Percentiles rank a stretch among this genome's conserved stretches.
These are phyloP conservation scores for Eucalyptus erythrocorys DNA, from an alignment of 345 rosid genomes.

Conservation along the genomic window DNA sequence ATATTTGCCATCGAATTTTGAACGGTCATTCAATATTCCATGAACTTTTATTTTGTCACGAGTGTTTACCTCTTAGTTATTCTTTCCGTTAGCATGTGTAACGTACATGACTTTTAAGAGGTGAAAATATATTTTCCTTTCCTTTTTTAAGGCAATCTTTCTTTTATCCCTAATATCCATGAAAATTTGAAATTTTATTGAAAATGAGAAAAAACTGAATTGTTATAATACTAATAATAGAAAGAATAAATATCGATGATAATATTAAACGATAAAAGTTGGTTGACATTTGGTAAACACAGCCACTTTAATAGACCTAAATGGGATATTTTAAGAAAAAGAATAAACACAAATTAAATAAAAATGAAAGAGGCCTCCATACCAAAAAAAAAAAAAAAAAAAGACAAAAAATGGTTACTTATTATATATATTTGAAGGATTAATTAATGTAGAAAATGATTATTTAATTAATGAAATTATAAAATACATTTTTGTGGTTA, in stretches of 20 bases:
- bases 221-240: not conserved
- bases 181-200: too few relatives aligned
- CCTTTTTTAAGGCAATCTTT: not conserved
- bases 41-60: not conserved
- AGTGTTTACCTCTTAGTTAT: not conserved
- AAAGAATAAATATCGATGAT: too few relatives aligned
- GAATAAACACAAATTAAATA: not conserved
- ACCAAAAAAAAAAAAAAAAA: not conserved
- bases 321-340: not conserved
- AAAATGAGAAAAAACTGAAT: too few relatives aligned
- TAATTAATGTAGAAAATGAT: not conserved
- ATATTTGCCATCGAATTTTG: not conserved
- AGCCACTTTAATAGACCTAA: not conserved
- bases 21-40: not conserved
- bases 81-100: not conserved
- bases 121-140: too few relatives aligned
- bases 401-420: not conserved
- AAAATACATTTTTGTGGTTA: not conserved
- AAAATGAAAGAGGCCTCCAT: not conserved
- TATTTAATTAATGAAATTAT: not conserved
- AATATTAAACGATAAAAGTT: too few relatives aligned
- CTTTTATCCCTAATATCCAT: not conserved
- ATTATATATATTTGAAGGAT: not conserved
- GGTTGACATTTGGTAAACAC: not conserved
- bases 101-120: not conserved